Conservation (phyloP, 2,329 filamentous ascomycete genomes). For the Rugonectria rugulosa region DNA sequence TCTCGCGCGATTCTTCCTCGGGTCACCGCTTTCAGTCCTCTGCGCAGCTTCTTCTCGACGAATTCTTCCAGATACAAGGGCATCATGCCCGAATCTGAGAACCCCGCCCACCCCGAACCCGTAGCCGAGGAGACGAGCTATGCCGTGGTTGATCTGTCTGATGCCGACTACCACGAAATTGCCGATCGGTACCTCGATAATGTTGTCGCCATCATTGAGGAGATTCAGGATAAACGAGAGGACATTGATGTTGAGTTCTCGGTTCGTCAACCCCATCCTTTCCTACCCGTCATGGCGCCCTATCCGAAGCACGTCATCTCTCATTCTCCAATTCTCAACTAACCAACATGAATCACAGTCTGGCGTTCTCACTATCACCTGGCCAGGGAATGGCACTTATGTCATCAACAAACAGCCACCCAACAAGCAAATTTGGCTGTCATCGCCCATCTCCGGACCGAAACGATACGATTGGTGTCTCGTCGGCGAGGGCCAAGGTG, state of each 20-base stretch:
- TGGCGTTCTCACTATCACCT: constrained; percentile 81
- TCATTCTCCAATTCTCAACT: constrained; percentile 10
- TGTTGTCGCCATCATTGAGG: constrained; percentile 70
- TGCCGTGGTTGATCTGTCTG: constrained; percentile 68
- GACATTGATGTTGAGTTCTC: constrained; percentile 90
- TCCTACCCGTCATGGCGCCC: not conserved
- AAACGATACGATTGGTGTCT: constrained; percentile 94
- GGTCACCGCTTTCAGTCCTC: constrained; percentile 1
- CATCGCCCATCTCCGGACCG: constrained; percentile 87
- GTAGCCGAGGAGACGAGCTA: constrained; percentile 45
- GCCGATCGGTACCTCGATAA: constrained; percentile 77
- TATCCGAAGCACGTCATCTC: not conserved
- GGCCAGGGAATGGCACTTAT: constrained; percentile 78
- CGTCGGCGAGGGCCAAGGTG: constrained; percentile 69
- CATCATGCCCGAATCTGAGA: constrained; percentile 65
- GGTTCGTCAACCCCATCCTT: constrained; percentile 60
- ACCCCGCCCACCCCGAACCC: constrained; percentile 57
- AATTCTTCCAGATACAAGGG: constrained; percentile 50
- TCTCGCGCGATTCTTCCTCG: constrained; percentile 4
- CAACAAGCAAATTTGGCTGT: constrained; percentile 97
- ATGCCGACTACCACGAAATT: constrained; percentile 77
- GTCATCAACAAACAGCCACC: constrained; percentile 98
- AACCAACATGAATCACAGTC: constrained; percentile 60
- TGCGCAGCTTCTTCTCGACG: constrained; percentile 42
- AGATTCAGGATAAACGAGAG: constrained; percentile 73